A percentile compares a stretch with the other conserved stretches of the same genome.
Evolutionary conservation across 176 grass and related monocot genomes (phyloP).

Genomic region (Oryza rufipogon): DNA sequence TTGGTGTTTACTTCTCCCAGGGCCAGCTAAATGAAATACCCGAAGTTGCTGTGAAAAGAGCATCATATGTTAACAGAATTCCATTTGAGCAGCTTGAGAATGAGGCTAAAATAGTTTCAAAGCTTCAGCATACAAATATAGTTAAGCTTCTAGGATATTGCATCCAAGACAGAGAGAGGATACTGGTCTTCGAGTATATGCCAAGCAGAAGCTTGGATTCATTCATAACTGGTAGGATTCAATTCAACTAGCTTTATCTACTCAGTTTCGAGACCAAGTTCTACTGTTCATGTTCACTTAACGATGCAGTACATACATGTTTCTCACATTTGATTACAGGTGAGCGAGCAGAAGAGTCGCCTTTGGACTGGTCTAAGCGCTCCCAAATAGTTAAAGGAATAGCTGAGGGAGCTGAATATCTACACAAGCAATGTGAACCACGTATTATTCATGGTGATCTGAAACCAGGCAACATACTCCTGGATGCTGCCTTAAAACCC

Average conservation of each 20-base stretch:
- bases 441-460: slow-evolving; percentile 35
- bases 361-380: slow-evolving; percentile 5
- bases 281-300: neutral
- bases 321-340: slow-evolving; percentile 5
- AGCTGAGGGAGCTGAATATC: slow-evolving; percentile 9
- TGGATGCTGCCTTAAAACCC: slow-evolving; percentile 29
- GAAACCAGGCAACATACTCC: slow-evolving; percentile 20
- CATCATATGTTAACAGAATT: neutral
- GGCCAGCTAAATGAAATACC: neutral
- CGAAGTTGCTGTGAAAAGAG: slow-evolving; percentile 1
- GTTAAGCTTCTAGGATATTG: slow-evolving; percentile 22
- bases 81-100: neutral
- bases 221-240: neutral
- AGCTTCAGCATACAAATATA: neutral
- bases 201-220: neutral
- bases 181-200: slow-evolving; percentile 16
- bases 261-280: neutral
- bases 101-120: neutral
- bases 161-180: neutral
- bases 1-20: neutral
- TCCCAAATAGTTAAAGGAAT: neutral
- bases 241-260: neutral
- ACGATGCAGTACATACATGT: neutral
- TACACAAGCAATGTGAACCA: slow-evolving; percentile 17
- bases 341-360: neutral